Base-by-base conservation (phyloP, 257 asterid species). In the Lycium barbarum region DNA sequence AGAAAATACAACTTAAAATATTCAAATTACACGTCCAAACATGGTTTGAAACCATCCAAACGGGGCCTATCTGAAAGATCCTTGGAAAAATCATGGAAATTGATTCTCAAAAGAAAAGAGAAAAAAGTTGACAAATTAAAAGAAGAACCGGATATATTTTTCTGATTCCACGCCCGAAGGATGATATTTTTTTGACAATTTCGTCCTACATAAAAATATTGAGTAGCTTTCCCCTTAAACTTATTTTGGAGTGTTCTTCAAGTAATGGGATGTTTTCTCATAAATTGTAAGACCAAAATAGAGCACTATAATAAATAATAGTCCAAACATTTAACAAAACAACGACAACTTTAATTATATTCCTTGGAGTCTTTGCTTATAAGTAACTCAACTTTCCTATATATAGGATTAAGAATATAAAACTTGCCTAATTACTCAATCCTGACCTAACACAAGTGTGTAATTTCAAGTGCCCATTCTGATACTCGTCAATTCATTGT, bases 401-500 rank as follows among this genome's bases (percentile, higher is more conserved):
- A 65, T 65, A 26, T 26, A 26, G 72, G 72, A 65, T 65, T 66
- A 33, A 66, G 20, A 33, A 33, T 40, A 40, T 40, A 40, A 40
- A 40, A 40, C 45, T 66, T 66, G 73, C 73, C 45, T 66, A 66
- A 33, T 66, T 12, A 33, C 73, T 66, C 10, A 66, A 66, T 66
- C n/a, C 15, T 66, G 73, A 5, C 73, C 73, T 66, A 66, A 66
- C 43, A 40, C 45, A 66, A 33, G 45, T 66, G 71, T 63, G 45
- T 66, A 66, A 66, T 66, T 33, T 66, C 45, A 66, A 33, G 73
- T 66, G 9, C 15, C 10, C 45, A 11, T 66, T 66, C 73, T 66
- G 73, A 33, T 66, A 66, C 47, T 66, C 35, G 45, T 66, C 72
- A 33, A 66, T 66, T 66, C 72, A 66, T 66, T 66, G 20, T 66